Evolutionary conservation across 2,329 filamentous ascomycete species (phyloP).

Genomic region (Fusarium bactridioides): DNA sequence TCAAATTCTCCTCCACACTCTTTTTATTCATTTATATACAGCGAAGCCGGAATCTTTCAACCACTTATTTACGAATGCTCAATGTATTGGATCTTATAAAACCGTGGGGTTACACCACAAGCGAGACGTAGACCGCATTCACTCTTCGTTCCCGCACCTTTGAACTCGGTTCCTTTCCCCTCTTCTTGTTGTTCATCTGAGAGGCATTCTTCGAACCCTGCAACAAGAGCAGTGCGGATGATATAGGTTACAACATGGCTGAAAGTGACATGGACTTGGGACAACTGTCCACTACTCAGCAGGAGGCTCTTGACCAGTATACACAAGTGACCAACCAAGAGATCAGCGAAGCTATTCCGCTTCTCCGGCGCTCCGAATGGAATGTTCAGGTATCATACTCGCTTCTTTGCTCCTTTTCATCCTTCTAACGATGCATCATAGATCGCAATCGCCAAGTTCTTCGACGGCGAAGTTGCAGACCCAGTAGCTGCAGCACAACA

Average conservation of each 20-base stretch:
- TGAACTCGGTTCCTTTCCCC: neutral
- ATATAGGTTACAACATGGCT: slow-evolving; percentile 42
- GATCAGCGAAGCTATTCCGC: slow-evolving; percentile 74
- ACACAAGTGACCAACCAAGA: slow-evolving; percentile 88
- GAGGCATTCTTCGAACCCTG: neutral
- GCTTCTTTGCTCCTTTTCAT: neutral
- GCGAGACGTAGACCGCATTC: neutral
- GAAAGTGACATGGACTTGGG: slow-evolving; percentile 61
- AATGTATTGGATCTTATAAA: slow-evolving; percentile 3
- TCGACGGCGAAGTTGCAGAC: slow-evolving; percentile 91
- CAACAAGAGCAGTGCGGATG: neutral
- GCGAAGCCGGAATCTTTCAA: neutral
- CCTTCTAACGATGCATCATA: slow-evolving; percentile 48
- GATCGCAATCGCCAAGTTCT: slow-evolving; percentile 97
- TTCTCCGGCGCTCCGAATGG: slow-evolving; percentile 91
- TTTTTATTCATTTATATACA: neutral
- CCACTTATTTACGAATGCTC: neutral
- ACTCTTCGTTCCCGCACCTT: neutral
- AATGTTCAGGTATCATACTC: slow-evolving; percentile 79
- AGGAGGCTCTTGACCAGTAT: slow-evolving; percentile 86
- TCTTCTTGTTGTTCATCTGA: neutral
- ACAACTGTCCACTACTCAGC: slow-evolving; percentile 79
- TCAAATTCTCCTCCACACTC: neutral
- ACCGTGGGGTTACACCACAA: slow-evolving; percentile 24
- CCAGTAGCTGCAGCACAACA: slow-evolving; percentile 77